Base-by-base conservation (phyloP, 2,329 filamentous ascomycete genomes). In the Cladosporium velox region DNA sequence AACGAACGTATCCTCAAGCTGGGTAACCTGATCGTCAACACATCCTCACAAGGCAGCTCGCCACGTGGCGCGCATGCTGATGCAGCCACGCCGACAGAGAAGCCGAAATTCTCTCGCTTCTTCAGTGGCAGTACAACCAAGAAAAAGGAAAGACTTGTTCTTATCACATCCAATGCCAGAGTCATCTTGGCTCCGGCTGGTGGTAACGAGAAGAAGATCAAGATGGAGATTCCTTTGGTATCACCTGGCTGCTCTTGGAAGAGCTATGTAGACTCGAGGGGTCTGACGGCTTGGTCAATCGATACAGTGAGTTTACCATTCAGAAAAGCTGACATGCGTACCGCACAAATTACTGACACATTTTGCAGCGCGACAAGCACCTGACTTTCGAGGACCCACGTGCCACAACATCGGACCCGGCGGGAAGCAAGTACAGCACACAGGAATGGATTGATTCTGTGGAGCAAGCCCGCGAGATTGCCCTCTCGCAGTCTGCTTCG, bases 1-100 rank as follows among this genome's bases (percentile, higher is more conserved):
- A 97, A 98, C 74, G 95, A 99, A 79, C 88, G 95, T 41, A 99
- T 99, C 71, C 79, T 99, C 69, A 97, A 96, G 77, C 83, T 99
- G 26, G 95, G 95, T 2, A 97, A 99, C 73, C 81, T 97, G 69
- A 87, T 93, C 78, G 93, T 99, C 8, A 84, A 91, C 47, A 90
- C 92, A 6, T 87, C 91, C 2, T 90, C 93, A 11, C 85, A 93
- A 63, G 86, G 91, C 11, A 90, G 91, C 74, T 91, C 88, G 68
- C 87, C 91, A 0, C 88, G 88, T 64, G 87, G 88, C 41, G 92
- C 90, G 73, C 86, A 87, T 70, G 87, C 88, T 47, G 88, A 89
- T 55, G 90, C 93, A 35, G 84, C 85, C 3, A 80, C 85, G 38
- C 84, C 86, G 0, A 68, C 69, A 14, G 74, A 77, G 64, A 76